Conservation (phyloP, 495 filamentous ascomycete species). For the Chaetomium fimeti region DNA sequence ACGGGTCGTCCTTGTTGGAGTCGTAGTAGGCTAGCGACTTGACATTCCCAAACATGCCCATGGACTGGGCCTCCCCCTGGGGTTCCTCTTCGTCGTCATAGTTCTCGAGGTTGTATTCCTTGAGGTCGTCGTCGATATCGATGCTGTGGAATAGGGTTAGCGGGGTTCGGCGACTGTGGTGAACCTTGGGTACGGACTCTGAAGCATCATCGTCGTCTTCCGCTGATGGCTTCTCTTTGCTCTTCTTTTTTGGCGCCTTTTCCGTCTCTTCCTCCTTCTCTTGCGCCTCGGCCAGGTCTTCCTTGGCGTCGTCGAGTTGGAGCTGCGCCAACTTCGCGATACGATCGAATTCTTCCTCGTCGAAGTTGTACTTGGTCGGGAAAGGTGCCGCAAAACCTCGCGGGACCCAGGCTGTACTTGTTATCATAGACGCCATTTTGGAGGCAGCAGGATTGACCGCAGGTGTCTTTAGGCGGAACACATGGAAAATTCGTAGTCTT, state of each 20-base stretch:
- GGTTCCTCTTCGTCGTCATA: slow-evolving; percentile 82
- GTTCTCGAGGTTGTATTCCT: slow-evolving; percentile 92
- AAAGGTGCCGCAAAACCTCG: slow-evolving; percentile 91
- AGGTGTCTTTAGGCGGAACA: background rate
- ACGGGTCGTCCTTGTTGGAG: slow-evolving; percentile 89
- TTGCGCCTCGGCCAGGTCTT: slow-evolving; percentile 71
- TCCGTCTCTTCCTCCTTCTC: slow-evolving; percentile 24
- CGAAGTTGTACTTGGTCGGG: slow-evolving; percentile 83
- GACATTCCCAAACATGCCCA: slow-evolving; percentile 94
- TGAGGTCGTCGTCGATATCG: slow-evolving; percentile 71
- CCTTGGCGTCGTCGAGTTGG: slow-evolving; percentile 88
- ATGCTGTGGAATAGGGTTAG: slow-evolving; percentile 32
- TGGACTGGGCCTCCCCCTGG: slow-evolving; percentile 59
- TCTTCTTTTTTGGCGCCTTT: slow-evolving; percentile 21
- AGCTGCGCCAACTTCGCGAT: slow-evolving; percentile 87
- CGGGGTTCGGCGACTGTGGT: background rate
- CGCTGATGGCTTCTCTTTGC: slow-evolving; percentile 13
- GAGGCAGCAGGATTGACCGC: background rate
- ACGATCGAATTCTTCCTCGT: slow-evolving; percentile 87
- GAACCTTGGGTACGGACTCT: slow-evolving; percentile 35
- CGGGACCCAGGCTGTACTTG: slow-evolving; percentile 88
- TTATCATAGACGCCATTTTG: slow-evolving; percentile 72
- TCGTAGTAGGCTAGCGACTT: slow-evolving; percentile 90
- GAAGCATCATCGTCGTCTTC: slow-evolving; percentile 33
- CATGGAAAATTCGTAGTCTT: background rate